Conservation (phyloP, 441 rosid species). For the Erodium chrysanthum region DNA sequence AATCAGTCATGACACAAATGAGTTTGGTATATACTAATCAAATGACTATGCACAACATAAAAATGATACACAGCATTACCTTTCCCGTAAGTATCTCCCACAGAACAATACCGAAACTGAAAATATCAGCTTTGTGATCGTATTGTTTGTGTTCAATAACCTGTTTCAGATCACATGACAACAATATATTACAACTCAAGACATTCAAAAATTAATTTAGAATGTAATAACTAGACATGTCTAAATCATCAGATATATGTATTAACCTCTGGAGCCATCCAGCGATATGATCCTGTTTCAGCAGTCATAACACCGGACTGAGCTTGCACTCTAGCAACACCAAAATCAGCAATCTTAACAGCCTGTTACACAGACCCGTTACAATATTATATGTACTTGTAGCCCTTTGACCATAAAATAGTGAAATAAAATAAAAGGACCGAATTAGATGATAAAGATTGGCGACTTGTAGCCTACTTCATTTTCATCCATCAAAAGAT, state of each 20-base stretch:
- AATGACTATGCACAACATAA: not conserved
- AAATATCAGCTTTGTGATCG: conserved; percentile 57
- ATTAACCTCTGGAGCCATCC: conserved; percentile 82
- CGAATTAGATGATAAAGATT: too few species aligned
- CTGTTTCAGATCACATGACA: conserved; percentile 22
- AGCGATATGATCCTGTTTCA: conserved; percentile 71
- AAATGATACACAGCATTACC: conserved; percentile 26
- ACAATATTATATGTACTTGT: too few species aligned
- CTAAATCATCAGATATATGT: not conserved
- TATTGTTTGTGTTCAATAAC: conserved; percentile 62
- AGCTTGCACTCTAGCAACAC: conserved; percentile 60
- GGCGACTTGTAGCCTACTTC: too few species aligned
- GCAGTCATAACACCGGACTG: conserved; percentile 65
- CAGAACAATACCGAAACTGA: conserved; percentile 54
- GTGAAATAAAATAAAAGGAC: too few species aligned
- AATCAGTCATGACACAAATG: conserved; percentile 11
- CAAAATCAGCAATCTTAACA: conserved; percentile 67
- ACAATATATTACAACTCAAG: too few species aligned
- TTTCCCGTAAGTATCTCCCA: conserved; percentile 72
- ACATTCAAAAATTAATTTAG: not conserved
- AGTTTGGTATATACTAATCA: not conserved
- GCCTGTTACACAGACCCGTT: conserved; percentile 34
- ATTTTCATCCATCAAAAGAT: conserved; percentile 60
- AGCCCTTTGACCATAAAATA: too few species aligned
- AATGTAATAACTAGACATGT: not conserved